Conservation (phyloP, 345 rosid genomes). For the Gossypium stocksii region DNA sequence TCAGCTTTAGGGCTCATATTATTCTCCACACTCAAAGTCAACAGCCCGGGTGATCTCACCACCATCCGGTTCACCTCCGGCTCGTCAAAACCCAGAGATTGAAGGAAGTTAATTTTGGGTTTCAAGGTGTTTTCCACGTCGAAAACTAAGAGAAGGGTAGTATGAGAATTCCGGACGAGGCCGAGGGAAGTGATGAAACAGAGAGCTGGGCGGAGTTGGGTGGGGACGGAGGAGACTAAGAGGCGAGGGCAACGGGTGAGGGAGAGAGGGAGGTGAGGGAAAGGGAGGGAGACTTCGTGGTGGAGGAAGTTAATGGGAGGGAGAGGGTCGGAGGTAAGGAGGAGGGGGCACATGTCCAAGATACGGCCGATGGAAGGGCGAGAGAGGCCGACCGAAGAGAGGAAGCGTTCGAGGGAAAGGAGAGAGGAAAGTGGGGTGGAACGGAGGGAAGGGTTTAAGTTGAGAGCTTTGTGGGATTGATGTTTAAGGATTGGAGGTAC, state of each 20-base stretch:
- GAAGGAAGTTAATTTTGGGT: conserved; percentile 55
- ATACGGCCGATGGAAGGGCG: conserved; percentile 61
- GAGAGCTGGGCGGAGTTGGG: conserved; percentile 58
- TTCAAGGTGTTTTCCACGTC: conserved; percentile 51
- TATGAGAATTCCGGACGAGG: conserved; percentile 46
- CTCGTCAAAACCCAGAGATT: conserved; percentile 43
- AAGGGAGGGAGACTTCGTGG: conserved; percentile 49
- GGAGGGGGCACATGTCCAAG: conserved; percentile 72
- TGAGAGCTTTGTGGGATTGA: conserved; percentile 63
- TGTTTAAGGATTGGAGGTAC: conserved; percentile 60
- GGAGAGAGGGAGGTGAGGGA: conserved; percentile 44
- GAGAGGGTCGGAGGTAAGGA: conserved; percentile 64
- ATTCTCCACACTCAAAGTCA: conserved; percentile 64
- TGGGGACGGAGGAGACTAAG: conserved; percentile 41
- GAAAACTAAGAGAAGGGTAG: conserved; percentile 59
- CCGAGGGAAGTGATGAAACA: conserved; percentile 53
- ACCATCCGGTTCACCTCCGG: conserved; percentile 62
- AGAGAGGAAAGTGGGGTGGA: conserved; percentile 66
- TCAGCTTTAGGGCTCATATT: conserved; percentile 65
- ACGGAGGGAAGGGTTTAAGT: conserved; percentile 68
- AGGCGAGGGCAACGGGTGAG: conserved; percentile 68
- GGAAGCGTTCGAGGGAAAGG: conserved; percentile 50
- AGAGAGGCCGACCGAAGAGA: conserved; percentile 60
- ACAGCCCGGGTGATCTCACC: conserved; percentile 65
- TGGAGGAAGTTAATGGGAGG: conserved; percentile 65